phyloP scores from a whole-genome alignment of 805 yeast genomes.

The Tetrapisispora iriomotensis region DNA sequence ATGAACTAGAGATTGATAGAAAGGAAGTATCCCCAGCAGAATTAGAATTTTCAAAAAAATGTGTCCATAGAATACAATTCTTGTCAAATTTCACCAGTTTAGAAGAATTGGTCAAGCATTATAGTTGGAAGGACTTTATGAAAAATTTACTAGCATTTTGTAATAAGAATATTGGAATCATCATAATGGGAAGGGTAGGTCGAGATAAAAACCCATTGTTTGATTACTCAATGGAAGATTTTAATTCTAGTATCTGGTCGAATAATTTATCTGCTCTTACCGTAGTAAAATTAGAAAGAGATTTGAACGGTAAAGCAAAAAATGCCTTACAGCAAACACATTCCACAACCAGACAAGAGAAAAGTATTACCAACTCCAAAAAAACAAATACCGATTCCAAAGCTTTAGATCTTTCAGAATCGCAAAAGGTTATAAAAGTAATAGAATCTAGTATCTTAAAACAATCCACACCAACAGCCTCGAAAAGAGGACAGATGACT shows the following conservation, averaged over 20 bases:
- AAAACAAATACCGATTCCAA: no score
- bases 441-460: neutral
- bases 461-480: neutral
- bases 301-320: neutral
- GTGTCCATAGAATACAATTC: conserved; percentile 59
- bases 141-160: conserved; percentile 72
- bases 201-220: conserved; percentile 23
- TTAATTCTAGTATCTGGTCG: neutral
- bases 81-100: conserved; percentile 40
- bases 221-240: neutral
- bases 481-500: neutral
- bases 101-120: conserved; percentile 52
- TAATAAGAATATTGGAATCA: conserved; percentile 58
- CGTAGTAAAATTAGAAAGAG: neutral
- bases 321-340: no score
- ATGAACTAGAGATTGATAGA: conserved; percentile 13
- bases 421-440: neutral
- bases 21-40: conserved; percentile 64
- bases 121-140: conserved; percentile 79
- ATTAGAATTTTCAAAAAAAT: conserved; percentile 63
- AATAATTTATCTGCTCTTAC: neutral
- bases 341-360: neutral
- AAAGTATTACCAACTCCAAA: no score
- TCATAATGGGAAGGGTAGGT: conserved; percentile 58
- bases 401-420: neutral